Evolutionary conservation across 116 monocot genomes (phyloP).

Genomic region (Dioscorea cayenensis): DNA sequence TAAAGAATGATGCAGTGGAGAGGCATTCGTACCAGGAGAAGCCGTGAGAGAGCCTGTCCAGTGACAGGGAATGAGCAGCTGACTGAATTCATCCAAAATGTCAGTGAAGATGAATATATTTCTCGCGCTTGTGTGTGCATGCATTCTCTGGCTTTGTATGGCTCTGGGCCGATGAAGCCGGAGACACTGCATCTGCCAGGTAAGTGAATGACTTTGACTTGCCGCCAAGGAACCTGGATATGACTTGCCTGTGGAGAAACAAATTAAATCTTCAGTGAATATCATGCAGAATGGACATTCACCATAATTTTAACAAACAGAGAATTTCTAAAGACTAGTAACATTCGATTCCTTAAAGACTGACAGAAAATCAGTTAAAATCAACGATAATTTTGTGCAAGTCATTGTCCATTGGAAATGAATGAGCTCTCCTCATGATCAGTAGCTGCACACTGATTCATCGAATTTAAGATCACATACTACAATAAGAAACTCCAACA

Average conservation of each 20-base stretch:
- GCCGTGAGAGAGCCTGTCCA: background rate
- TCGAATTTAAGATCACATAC: too few species aligned
- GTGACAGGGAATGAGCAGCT: conserved; percentile 10
- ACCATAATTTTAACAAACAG: too few species aligned
- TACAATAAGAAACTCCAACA: too few species aligned
- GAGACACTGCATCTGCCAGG: conserved; percentile 31
- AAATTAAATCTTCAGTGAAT: background rate
- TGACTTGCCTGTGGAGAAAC: conserved; percentile 30
- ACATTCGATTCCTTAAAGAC: too few species aligned
- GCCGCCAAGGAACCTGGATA: conserved; percentile 62
- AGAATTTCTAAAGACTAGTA: too few species aligned
- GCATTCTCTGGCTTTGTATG: conserved; percentile 45
- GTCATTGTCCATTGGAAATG: too few species aligned
- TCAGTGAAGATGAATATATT: conserved; percentile 29
- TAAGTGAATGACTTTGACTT: conserved; percentile 69
- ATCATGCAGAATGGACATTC: too few species aligned
- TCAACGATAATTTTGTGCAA: too few species aligned
- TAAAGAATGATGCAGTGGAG: background rate
- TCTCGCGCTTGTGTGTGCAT: conserved; percentile 58
- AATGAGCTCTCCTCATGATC: too few species aligned
- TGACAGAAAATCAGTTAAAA: too few species aligned
- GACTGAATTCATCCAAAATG: conserved; percentile 10
- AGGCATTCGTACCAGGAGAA: background rate
- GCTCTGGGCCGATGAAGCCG: conserved; percentile 35
- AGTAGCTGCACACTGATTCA: too few species aligned